These are phyloP conservation scores for Pseudogymnoascus sp. DNA, from an alignment of 2,329 filamentous ascomycete genomes.

Conservation along the genomic window DNA sequence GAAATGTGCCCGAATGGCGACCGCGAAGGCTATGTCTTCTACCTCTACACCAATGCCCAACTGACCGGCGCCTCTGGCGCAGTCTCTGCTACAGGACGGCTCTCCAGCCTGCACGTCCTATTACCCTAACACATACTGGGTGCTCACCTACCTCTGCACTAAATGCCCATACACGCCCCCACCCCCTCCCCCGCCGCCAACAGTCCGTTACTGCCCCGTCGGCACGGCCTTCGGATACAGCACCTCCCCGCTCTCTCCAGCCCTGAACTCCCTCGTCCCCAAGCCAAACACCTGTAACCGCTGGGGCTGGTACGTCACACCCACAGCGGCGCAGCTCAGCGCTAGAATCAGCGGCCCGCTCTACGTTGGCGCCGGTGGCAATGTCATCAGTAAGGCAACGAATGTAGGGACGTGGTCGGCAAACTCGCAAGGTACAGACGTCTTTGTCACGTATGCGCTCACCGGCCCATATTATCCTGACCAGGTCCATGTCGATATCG, in stretches of 20 bases:
- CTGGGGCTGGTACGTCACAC: slow-evolving; percentile 9
- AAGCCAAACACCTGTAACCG: slow-evolving; percentile 8
- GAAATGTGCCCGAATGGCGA: not conserved
- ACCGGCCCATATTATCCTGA: not conserved
- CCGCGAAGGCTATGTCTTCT: slow-evolving; percentile 1
- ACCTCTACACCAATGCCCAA: not conserved
- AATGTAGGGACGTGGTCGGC: slow-evolving; percentile 6
- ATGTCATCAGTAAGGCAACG: slow-evolving; percentile 9
- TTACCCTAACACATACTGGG: not conserved
- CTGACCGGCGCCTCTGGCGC: not conserved
- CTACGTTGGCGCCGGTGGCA: slow-evolving; percentile 9
- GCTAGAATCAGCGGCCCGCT: slow-evolving; percentile 6
- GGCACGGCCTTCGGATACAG: not conserved
- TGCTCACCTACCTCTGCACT: not conserved
- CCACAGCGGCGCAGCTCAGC: not conserved
- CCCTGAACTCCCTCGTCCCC: slow-evolving; percentile 8
- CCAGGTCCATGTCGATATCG: not conserved
- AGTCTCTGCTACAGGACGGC: not conserved
- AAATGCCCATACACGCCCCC: not conserved
- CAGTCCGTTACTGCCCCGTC: not conserved
- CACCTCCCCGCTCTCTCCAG: not conserved
- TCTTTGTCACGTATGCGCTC: not conserved
- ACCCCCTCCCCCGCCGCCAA: not conserved
- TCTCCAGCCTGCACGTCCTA: slow-evolving; percentile 1
- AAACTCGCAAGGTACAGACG: not conserved